These are phyloP conservation scores for Heterobasidion occidentale DNA, from an alignment of 1,284 basidiomycete species.

Conservation along the genomic window DNA sequence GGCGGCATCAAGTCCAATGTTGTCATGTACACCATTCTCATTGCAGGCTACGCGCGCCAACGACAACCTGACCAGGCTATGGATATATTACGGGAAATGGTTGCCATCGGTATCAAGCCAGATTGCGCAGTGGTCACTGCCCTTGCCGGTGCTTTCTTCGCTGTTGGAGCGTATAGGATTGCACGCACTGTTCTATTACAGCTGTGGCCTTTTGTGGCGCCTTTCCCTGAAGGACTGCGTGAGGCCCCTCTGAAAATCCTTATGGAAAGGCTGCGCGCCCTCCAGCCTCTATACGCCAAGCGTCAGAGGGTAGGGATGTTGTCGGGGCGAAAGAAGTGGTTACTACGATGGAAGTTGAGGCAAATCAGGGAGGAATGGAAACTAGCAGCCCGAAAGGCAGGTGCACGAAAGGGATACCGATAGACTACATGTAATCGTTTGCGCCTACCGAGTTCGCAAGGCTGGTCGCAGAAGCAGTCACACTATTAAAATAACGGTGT, in stretches of 20 bases:
- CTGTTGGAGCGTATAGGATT: constrained; percentile 37
- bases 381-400: not conserved
- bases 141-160: constrained; percentile 57
- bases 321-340: constrained; percentile 8
- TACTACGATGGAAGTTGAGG: constrained; percentile 17
- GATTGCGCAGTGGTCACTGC: constrained; percentile 64
- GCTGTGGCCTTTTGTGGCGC: constrained; percentile 58
- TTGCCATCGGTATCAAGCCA: constrained; percentile 49
- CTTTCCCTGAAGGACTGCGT: constrained; percentile 43
- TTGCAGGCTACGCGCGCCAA: constrained; percentile 53
- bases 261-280: constrained; percentile 16
- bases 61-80: constrained; percentile 48
- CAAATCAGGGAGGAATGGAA: constrained; percentile 6
- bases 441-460: too few species aligned
- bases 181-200: constrained; percentile 47
- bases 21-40: constrained; percentile 67
- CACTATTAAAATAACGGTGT: too few species aligned
- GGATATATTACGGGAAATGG: constrained; percentile 53
- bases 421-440: too few species aligned
- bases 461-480: too few species aligned
- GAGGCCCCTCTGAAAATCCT: constrained; percentile 25
- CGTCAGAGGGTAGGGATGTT: not conserved
- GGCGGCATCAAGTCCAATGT: constrained; percentile 47
- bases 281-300: constrained; percentile 30
- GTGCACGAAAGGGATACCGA: not conserved